phyloP scores from a whole-genome alignment of 495 filamentous ascomycete species.

The Astrocystis sublimbata region DNA sequence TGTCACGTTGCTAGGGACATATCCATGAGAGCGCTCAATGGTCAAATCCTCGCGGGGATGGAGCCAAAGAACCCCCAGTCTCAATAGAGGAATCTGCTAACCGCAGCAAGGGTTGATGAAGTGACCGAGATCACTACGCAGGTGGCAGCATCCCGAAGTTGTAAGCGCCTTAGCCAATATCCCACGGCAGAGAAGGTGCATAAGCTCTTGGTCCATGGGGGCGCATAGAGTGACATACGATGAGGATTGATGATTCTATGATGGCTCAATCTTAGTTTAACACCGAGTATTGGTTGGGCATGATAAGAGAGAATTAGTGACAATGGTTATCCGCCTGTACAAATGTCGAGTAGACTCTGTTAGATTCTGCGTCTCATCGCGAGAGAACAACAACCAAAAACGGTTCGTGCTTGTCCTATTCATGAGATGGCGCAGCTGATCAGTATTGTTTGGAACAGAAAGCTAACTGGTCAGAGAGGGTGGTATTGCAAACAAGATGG shows the following conservation, averaged over 20 bases:
- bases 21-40: not conserved
- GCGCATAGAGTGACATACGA: not conserved
- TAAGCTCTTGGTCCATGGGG: constrained; percentile 3
- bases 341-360: not conserved
- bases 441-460: not conserved
- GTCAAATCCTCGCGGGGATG: not conserved
- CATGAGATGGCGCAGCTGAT: not conserved
- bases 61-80: not conserved
- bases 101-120: constrained; percentile 1
- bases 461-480: not conserved
- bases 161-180: constrained; percentile 2
- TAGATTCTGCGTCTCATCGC: too few relatives aligned
- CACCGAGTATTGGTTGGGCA: not conserved
- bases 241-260: not conserved
- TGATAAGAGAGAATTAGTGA: not conserved
- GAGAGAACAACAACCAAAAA: not conserved
- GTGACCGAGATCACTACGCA: constrained; percentile 6
- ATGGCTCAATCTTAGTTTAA: not conserved
- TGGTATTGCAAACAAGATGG: constrained; percentile 2
- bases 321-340: not conserved
- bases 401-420: not conserved
- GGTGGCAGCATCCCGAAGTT: constrained; percentile 1
- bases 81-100: too few relatives aligned
- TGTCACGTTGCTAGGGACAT: not conserved
- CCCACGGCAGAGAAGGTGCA: not conserved